Evolutionary conservation across 352 stramenopile species (phyloP).

Genomic region (Pythium rishiriense): DNA sequence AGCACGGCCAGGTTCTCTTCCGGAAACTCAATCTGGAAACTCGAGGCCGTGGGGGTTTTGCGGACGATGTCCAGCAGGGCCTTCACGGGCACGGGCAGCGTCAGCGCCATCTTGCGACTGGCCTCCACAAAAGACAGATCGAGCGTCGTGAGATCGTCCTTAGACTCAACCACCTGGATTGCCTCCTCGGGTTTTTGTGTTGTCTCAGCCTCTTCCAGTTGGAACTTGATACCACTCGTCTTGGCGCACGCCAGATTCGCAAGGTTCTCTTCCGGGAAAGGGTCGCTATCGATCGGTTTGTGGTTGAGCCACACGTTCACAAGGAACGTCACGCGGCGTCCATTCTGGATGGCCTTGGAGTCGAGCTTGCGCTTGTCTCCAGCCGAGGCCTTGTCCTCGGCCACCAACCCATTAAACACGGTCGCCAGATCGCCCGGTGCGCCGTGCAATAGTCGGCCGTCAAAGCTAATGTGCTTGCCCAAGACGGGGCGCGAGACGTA

Average conservation of each 20-base stretch:
- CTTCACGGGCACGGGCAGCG: constrained; percentile 22
- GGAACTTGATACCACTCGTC: constrained; percentile 23
- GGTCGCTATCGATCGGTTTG: constrained; percentile 44
- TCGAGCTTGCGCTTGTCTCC: constrained; percentile 25
- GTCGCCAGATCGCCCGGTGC: constrained; percentile 50
- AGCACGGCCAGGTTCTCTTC: constrained; percentile 22
- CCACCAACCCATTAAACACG: constrained; percentile 21
- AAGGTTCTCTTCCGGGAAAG: constrained; percentile 30
- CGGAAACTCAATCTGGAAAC: constrained; percentile 30
- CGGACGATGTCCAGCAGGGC: constrained; percentile 24
- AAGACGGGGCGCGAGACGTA: constrained; percentile 36
- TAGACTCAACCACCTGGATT: constrained; percentile 10
- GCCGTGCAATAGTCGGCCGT: constrained; percentile 62
- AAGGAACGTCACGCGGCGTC: constrained; percentile 65
- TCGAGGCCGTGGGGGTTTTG: constrained; percentile 27
- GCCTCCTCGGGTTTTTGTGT: constrained; percentile 19
- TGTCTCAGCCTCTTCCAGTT: constrained; percentile 22
- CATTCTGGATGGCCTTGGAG: constrained; percentile 15
- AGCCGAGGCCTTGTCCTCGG: constrained; percentile 15
- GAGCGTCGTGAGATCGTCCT: constrained; percentile 31
- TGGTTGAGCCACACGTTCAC: constrained; percentile 75
- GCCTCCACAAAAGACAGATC: constrained; percentile 31
- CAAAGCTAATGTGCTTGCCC: constrained; percentile 77
- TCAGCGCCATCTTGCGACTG: constrained; percentile 28
- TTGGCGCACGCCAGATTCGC: constrained; percentile 18